Conservation (phyloP, 83 land plant species). For the Thuja plicata region DNA sequence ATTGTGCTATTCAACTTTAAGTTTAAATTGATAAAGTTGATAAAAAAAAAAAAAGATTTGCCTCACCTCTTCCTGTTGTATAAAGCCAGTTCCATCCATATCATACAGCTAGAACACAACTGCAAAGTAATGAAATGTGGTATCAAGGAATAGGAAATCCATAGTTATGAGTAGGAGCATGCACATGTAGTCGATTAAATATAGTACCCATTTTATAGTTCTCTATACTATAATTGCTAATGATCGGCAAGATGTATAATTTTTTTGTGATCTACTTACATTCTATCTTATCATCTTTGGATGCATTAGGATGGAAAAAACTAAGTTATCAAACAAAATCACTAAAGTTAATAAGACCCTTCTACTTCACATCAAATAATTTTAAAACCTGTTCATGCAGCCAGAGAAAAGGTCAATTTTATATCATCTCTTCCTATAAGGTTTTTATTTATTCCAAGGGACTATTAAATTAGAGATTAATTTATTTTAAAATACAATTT, state of each 20-base stretch:
- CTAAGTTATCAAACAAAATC: constrained; percentile 90
- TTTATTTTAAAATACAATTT: background rate
- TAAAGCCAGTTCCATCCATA: constrained; percentile 76
- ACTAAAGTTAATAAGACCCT: constrained; percentile 84
- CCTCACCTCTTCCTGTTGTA: constrained; percentile 93
- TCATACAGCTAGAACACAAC: constrained; percentile 93
- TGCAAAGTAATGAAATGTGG: constrained; percentile 23
- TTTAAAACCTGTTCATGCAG: constrained; percentile 74
- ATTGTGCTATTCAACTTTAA: no score
- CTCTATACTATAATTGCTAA: background rate
- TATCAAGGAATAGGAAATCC: background rate
- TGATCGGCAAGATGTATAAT: background rate
- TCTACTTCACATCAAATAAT: constrained; percentile 82
- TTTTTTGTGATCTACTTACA: constrained; percentile 50
- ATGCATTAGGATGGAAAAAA: constrained; percentile 92
- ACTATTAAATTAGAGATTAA: background rate
- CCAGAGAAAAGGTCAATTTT: background rate
- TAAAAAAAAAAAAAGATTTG: no score
- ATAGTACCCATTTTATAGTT: no score
- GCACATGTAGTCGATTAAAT: no score
- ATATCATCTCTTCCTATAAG: background rate
- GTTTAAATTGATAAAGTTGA: no score
- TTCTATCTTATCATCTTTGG: constrained; percentile 77
- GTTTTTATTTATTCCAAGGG: background rate
- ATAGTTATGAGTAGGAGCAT: no score